Conservation (phyloP, 441 rosid species). For the Mallotus repandus region DNA sequence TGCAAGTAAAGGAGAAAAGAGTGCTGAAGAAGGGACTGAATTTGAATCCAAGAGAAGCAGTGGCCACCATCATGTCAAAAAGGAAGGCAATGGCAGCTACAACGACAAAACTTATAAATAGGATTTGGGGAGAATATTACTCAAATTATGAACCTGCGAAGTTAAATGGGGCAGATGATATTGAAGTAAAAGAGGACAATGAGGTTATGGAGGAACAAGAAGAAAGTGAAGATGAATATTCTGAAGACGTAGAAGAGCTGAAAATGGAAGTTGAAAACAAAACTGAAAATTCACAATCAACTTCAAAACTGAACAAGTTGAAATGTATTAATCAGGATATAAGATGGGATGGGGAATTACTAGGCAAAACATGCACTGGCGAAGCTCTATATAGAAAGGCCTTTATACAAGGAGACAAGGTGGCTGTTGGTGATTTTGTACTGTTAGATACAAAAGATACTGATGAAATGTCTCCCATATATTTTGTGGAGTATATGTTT, state of each 20-base stretch:
- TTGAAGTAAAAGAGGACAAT: conserved; percentile 48
- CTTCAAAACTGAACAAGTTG: conserved; percentile 26
- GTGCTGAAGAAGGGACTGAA: conserved; percentile 40
- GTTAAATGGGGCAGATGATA: conserved; percentile 35
- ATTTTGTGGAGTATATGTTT: conserved; percentile 75
- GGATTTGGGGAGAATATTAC: conserved; percentile 84
- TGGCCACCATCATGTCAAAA: conserved; percentile 34
- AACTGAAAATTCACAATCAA: conserved; percentile 31
- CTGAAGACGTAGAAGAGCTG: conserved; percentile 24
- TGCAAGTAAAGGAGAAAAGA: conserved; percentile 60
- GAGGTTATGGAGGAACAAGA: conserved; percentile 43
- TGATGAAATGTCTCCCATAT: conserved; percentile 45
- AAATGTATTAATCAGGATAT: background rate
- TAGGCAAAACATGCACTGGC: conserved; percentile 41
- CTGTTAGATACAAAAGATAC: conserved; percentile 26
- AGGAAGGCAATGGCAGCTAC: conserved; percentile 80
- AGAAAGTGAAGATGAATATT: conserved; percentile 37
- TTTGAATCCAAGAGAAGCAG: conserved; percentile 63
- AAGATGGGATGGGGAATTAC: conserved; percentile 57
- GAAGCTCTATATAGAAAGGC: conserved; percentile 55
- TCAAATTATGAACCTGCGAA: conserved; percentile 67
- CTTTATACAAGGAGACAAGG: conserved; percentile 46
- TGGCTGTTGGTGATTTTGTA: conserved; percentile 55
- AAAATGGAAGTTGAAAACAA: conserved; percentile 23
- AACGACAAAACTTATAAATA: conserved; percentile 68